Evolutionary conservation across 2,329 filamentous ascomycete species (phyloP).

Genomic region (Talaromyces marneffei): DNA sequence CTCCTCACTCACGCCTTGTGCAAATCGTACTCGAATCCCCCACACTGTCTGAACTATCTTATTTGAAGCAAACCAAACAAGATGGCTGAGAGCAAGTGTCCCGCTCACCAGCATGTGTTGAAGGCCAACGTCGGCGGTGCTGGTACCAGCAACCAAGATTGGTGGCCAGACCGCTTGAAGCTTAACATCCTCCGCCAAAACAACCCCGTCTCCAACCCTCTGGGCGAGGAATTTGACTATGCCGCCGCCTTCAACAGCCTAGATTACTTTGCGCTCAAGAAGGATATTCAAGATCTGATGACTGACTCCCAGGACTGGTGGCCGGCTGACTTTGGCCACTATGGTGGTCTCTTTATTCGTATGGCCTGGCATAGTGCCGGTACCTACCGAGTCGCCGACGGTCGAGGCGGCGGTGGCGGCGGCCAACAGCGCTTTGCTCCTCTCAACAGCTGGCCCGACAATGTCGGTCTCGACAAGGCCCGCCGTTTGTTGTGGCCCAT

Average conservation of each 20-base stretch:
- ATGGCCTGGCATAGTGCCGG: conserved; percentile 78
- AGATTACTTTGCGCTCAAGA: conserved; percentile 66
- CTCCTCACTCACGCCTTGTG: not conserved
- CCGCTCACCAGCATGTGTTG: conserved; percentile 5
- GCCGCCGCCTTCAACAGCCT: conserved; percentile 64
- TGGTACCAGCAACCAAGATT: conserved; percentile 64
- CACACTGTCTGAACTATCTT: not conserved
- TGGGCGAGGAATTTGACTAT: conserved; percentile 65
- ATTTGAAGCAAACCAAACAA: not conserved
- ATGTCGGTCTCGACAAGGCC: conserved; percentile 72
- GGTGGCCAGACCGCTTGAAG: conserved; percentile 66
- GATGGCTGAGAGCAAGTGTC: conserved; percentile 13
- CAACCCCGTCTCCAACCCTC: conserved; percentile 57
- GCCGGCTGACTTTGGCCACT: conserved; percentile 77
- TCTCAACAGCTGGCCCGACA: conserved; percentile 78
- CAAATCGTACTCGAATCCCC: not conserved
- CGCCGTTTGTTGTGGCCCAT: conserved; percentile 73
- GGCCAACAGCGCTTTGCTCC: conserved; percentile 76
- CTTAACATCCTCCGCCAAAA: conserved; percentile 71
- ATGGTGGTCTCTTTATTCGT: conserved; percentile 72
- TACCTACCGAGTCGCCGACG: conserved; percentile 69
- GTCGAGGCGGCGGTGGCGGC: conserved; percentile 66
- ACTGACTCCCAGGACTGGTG: conserved; percentile 76
- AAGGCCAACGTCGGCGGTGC: conserved; percentile 46
- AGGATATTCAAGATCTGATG: conserved; percentile 65